Evolutionary conservation across 306 rosid genomes (phyloP).

Genomic region (Erythrophleum fordii): DNA sequence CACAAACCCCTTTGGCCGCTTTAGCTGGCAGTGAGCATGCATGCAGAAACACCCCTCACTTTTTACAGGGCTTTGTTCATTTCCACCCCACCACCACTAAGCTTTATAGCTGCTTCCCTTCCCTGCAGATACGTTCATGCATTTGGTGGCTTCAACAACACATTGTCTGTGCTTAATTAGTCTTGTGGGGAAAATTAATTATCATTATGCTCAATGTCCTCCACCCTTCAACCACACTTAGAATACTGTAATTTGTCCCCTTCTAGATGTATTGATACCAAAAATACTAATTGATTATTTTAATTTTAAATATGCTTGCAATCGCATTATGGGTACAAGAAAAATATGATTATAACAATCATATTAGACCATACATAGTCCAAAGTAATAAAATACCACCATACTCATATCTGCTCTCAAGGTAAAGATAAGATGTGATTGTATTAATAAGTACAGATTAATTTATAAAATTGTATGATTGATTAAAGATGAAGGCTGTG

Average conservation of each 20-base stretch:
- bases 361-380: background rate
- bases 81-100: slow-evolving; percentile 1
- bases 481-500: background rate
- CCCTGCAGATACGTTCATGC: slow-evolving; percentile 17
- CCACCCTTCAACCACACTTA: background rate
- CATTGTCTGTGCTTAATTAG: slow-evolving; percentile 14
- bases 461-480: background rate
- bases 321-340: too few species aligned
- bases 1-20: slow-evolving; percentile 32
- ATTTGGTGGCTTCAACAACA: slow-evolving; percentile 38
- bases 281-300: background rate
- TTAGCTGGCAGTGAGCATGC: slow-evolving; percentile 44
- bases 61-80: slow-evolving; percentile 18
- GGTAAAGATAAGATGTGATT: background rate
- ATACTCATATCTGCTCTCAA: background rate
- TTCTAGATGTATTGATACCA: background rate
- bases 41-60: slow-evolving; percentile 20
- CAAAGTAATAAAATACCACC: background rate
- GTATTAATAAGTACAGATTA: background rate
- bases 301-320: background rate
- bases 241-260: background rate
- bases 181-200: slow-evolving; percentile 24
- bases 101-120: slow-evolving; percentile 18
- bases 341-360: background rate
- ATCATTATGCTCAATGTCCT: slow-evolving; percentile 10